A percentile compares a stretch with the other conserved stretches of the same genome.
Conservation (phyloP, 225 moss, liverwort and hornwort genomes). For the Antitrichia curtipendula region DNA sequence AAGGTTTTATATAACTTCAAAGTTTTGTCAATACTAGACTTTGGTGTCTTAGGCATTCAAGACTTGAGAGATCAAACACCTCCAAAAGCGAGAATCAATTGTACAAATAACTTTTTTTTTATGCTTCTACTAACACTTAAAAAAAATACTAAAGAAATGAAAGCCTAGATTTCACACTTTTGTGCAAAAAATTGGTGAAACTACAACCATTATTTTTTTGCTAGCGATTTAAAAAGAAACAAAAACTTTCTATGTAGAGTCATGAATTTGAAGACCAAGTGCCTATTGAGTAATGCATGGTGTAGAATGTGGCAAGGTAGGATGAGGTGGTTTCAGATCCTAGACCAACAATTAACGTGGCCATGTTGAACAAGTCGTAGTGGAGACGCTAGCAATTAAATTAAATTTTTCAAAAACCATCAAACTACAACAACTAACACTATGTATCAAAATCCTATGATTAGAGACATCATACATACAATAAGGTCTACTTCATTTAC, state of each 20-base stretch:
- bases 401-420: neutral
- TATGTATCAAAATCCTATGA: neutral
- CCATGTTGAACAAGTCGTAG: fast-evolving
- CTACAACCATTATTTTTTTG: neutral
- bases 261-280: neutral
- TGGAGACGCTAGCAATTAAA: neutral
- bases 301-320: neutral
- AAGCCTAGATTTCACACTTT: neutral
- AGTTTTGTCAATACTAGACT: neutral
- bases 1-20: neutral
- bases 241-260: neutral
- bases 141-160: neutral
- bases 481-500: too few relatives aligned
- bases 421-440: neutral
- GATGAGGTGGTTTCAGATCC: neutral
- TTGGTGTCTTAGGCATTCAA: fast-evolving
- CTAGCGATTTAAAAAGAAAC: neutral
- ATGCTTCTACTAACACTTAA: too few relatives aligned
- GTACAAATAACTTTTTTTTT: too few relatives aligned
- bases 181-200: neutral
- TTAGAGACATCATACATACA: neutral
- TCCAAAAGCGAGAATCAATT: neutral
- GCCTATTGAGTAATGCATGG: neutral
- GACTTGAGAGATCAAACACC: neutral
- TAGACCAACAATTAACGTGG: neutral